Conservation (phyloP, 305 asterid species). For the Fraxinus albicans region DNA sequence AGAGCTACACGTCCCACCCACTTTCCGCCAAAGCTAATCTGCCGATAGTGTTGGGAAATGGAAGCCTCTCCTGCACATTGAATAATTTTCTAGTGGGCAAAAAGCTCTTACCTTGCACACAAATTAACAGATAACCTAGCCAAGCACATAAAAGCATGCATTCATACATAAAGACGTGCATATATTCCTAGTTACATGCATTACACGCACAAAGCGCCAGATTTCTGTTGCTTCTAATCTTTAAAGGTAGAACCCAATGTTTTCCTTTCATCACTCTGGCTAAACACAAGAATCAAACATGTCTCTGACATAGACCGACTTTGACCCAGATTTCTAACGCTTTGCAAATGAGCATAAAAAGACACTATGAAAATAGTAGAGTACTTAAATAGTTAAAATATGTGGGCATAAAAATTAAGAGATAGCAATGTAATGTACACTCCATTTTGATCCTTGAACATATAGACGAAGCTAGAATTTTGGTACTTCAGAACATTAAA, state of each 20-base stretch:
- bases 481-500: not conserved
- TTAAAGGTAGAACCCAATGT: not conserved
- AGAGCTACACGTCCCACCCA: not conserved
- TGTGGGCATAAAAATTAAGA: not conserved
- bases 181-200: not conserved
- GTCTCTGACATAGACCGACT: not conserved
- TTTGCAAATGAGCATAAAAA: not conserved
- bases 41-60: not conserved
- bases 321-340: not conserved
- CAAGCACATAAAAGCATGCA: not conserved
- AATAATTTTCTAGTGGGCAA: not conserved
- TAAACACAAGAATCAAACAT: not conserved
- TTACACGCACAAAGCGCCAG: not conserved
- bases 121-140: not conserved
- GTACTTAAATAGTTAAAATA: not conserved
- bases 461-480: not conserved
- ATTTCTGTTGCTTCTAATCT: not conserved
- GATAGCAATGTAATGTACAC: not conserved
- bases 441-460: not conserved
- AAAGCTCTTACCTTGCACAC: not conserved
- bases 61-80: not conserved
- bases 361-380: not conserved
- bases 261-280: not conserved
- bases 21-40: not conserved
- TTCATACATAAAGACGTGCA: not conserved